Base-by-base conservation (phyloP, 2,329 filamentous ascomycete genomes). In the Aspergillus hiratsukae region DNA sequence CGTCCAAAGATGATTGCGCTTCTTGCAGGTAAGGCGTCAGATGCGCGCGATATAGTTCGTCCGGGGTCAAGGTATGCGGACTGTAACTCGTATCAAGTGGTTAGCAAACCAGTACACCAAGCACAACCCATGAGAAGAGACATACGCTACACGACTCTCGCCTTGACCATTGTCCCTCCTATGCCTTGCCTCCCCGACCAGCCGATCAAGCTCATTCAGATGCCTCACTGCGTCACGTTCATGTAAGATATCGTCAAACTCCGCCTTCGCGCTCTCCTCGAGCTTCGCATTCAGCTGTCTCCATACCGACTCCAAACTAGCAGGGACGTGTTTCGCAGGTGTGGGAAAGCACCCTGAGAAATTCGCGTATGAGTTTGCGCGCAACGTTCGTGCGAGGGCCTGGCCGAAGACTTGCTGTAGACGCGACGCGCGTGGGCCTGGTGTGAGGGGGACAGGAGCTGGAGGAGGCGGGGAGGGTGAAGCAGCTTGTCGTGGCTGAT, bases 321-420 rank as follows among this genome's bases (percentile, higher is more conserved):
- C 80, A 1, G 83, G 80, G 10, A 82, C 82, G 63, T 85, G 76
- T 63, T 77, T 74, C 19, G 84, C 81, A 1, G 83, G 80, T 0
- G 85, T 87, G 0, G 85, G 84, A 61, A 87, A 87, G 64, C 85
- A 87, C 25, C 82, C 75, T 0, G 82, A 78, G 67, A 87, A 87
- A 63, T 86, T 86, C 50, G 76, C 74, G 67, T 85, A 82, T 9
- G 79, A 83, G 69, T 83, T 85, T 52, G 83, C 83, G 59, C 81
- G 80, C n/a, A 87, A 69, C 1, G 84, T 83, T 58, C 83, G 81
- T 10, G 78, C 76, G 23, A 86, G 77, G 17, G 85, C 84, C 58
- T 83, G 78, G 53, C 76, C 74, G 73, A 85, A 87, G 61, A 87
- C 78, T 61, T 83, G 82, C 64, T 83, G 79, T 7, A 87, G 75